Evolutionary conservation across 2,329 filamentous ascomycete genomes (phyloP).

Genomic region (Ascosphaera apis): DNA sequence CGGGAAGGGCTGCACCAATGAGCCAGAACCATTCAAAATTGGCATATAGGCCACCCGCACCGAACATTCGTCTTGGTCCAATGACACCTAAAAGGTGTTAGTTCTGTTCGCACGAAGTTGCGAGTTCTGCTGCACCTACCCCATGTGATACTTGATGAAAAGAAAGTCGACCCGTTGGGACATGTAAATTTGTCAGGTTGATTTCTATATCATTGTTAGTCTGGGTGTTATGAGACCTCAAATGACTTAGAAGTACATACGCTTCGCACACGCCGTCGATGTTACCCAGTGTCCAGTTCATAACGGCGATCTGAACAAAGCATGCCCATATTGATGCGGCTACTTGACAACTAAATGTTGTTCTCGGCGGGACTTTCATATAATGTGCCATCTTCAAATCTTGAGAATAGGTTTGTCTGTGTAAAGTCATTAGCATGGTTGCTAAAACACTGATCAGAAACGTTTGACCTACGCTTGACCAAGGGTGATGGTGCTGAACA

Average conservation of each 20-base stretch:
- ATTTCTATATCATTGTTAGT: slow-evolving; percentile 3
- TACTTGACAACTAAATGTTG: slow-evolving; percentile 27
- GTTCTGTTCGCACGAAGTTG: not conserved
- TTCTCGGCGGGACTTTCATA: slow-evolving; percentile 18
- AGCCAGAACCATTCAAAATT: slow-evolving; percentile 46
- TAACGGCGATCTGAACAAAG: slow-evolving; percentile 22
- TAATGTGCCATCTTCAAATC: slow-evolving; percentile 8
- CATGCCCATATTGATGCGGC: slow-evolving; percentile 23
- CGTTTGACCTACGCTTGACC: slow-evolving; percentile 8
- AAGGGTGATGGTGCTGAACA: slow-evolving; percentile 10
- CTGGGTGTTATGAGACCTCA: slow-evolving; percentile 2
- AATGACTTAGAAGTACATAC: slow-evolving; percentile 9
- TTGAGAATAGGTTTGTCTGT: slow-evolving; percentile 4
- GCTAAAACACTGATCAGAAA: not conserved
- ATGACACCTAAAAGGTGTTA: slow-evolving; percentile 35
- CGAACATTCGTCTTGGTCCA: slow-evolving; percentile 43
- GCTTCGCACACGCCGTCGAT: slow-evolving; percentile 20
- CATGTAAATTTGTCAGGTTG: slow-evolving; percentile 33
- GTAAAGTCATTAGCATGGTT: not conserved
- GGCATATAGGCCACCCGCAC: slow-evolving; percentile 34
- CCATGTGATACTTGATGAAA: slow-evolving; percentile 45
- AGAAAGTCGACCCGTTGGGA: slow-evolving; percentile 31
- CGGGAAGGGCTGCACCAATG: slow-evolving; percentile 35
- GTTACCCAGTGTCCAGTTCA: slow-evolving; percentile 22
- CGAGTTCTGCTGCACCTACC: slow-evolving; percentile 24